These are phyloP conservation scores for Pelargonium fulgidum DNA, from an alignment of 441 rosid species.

Conservation along the genomic window DNA sequence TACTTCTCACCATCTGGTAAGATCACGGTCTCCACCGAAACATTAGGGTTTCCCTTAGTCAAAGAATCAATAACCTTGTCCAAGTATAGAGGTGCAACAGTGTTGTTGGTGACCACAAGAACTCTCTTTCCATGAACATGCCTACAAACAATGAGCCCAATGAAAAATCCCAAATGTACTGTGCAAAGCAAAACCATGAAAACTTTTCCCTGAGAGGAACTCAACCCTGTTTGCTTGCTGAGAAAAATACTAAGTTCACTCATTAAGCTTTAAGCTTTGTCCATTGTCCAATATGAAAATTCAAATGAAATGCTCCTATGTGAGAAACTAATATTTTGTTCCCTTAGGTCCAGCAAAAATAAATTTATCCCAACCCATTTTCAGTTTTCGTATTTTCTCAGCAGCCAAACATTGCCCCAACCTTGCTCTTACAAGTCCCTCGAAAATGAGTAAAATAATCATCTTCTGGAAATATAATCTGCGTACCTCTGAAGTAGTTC, in stretches of 20 bases:
- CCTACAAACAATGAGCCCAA: slow-evolving; percentile 27
- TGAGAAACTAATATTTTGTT: no score
- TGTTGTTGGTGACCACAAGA: slow-evolving; percentile 77
- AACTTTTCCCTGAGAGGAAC: background rate
- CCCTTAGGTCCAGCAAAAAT: no score
- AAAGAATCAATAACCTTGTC: slow-evolving; percentile 74
- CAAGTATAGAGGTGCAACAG: slow-evolving; percentile 63
- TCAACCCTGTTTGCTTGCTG: no score
- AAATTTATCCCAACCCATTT: background rate
- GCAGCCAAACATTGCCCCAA: background rate
- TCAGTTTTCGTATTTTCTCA: background rate
- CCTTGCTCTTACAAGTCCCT: background rate
- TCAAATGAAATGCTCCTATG: no score
- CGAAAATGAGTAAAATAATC: background rate
- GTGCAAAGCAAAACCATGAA: no score
- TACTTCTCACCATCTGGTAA: slow-evolving; percentile 89
- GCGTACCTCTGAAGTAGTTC: slow-evolving; percentile 71
- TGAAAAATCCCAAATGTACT: background rate
- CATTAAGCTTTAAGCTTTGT: background rate
- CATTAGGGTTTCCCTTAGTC: slow-evolving; percentile 69
- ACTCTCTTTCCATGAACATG: slow-evolving; percentile 94
- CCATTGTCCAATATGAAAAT: background rate
- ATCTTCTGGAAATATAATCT: no score
- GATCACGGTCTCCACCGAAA: slow-evolving; percentile 71
- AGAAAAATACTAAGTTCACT: background rate